Conservation (phyloP, 495 filamentous ascomycete species). For the Penicillium arizonense region DNA sequence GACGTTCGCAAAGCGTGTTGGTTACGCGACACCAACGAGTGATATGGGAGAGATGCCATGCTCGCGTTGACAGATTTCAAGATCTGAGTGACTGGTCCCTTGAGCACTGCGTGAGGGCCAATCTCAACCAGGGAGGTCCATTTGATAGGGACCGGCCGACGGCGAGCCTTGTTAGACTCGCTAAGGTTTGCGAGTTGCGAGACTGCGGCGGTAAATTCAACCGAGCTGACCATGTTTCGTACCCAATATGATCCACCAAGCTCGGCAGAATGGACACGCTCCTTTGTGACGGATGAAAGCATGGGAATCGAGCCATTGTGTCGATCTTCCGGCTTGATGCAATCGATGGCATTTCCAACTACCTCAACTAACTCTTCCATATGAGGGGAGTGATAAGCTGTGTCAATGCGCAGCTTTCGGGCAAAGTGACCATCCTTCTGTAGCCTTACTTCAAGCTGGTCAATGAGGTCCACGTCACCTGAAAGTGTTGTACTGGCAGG, state of each 20-base stretch:
- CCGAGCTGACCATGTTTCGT: slow-evolving; percentile 39
- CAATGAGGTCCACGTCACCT: slow-evolving; percentile 35
- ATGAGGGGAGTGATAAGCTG: slow-evolving; percentile 55
- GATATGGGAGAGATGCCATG: slow-evolving; percentile 32
- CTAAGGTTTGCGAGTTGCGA: slow-evolving; percentile 11
- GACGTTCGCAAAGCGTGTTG: slow-evolving; percentile 31
- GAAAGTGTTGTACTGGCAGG: slow-evolving; percentile 44
- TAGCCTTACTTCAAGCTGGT: slow-evolving; percentile 29
- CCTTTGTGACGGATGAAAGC: slow-evolving; percentile 38
- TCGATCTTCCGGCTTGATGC: slow-evolving; percentile 14
- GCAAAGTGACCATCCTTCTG: slow-evolving; percentile 35
- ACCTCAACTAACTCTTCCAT: slow-evolving; percentile 32
- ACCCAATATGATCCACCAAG: slow-evolving; percentile 39
- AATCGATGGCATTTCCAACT: slow-evolving; percentile 17
- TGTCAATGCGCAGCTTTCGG: slow-evolving; percentile 43
- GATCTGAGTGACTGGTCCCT: slow-evolving; percentile 58
- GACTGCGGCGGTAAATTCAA: slow-evolving; percentile 40
- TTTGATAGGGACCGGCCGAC: slow-evolving; percentile 16
- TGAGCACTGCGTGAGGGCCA: slow-evolving; percentile 58
- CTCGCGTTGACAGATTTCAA: slow-evolving; percentile 33
- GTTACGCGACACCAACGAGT: slow-evolving; percentile 29
- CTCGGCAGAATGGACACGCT: slow-evolving; percentile 17
- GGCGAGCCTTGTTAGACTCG: slow-evolving; percentile 19
- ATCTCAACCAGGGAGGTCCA: slow-evolving; percentile 44
- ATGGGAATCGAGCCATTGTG: slow-evolving; percentile 23